Evolutionary conservation across 495 filamentous ascomycete genomes (phyloP).

Genomic region (Lasiosphaeris hirsuta): DNA sequence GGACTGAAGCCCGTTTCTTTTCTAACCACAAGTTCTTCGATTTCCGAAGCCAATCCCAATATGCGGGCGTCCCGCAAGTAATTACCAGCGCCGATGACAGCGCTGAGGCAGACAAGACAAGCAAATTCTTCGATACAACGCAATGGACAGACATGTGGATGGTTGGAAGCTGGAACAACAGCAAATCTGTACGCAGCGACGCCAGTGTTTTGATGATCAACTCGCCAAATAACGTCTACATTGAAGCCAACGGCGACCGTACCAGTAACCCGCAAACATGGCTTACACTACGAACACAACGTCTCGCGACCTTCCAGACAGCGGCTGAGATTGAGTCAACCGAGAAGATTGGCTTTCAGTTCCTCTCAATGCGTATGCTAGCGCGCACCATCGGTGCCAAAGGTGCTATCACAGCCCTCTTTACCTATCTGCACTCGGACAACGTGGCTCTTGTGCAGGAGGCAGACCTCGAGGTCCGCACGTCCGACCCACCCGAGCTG

Average conservation of each 20-base stretch:
- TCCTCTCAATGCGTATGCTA: slow-evolving; percentile 60
- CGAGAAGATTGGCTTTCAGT: slow-evolving; percentile 48
- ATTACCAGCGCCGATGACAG: slow-evolving; percentile 29
- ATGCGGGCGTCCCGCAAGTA: slow-evolving; percentile 34
- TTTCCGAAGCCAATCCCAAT: slow-evolving; percentile 53
- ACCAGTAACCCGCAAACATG: slow-evolving; percentile 44
- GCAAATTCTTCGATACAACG: slow-evolving; percentile 37
- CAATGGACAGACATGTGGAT: slow-evolving; percentile 53
- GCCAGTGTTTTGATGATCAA: slow-evolving; percentile 55
- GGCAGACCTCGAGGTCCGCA: slow-evolving; percentile 75
- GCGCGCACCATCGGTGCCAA: slow-evolving; percentile 49
- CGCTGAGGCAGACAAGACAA: slow-evolving; percentile 33
- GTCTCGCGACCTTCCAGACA: slow-evolving; percentile 54
- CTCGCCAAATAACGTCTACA: slow-evolving; percentile 64
- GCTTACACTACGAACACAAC: slow-evolving; percentile 60
- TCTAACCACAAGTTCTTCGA: slow-evolving; percentile 65
- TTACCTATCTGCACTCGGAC: slow-evolving; percentile 53
- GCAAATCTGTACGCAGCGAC: slow-evolving; percentile 30
- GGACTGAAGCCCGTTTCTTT: slow-evolving; percentile 52
- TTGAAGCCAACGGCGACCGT: slow-evolving; percentile 42
- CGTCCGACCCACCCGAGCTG: slow-evolving; percentile 49
- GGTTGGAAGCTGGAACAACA: slow-evolving; percentile 57
- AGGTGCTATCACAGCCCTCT: slow-evolving; percentile 67
- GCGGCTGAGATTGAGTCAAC: slow-evolving; percentile 63
- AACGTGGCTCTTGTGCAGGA: slow-evolving; percentile 55